phyloP scores from a whole-genome alignment of 345 rosid species.

The Eucalyptus grandis region DNA sequence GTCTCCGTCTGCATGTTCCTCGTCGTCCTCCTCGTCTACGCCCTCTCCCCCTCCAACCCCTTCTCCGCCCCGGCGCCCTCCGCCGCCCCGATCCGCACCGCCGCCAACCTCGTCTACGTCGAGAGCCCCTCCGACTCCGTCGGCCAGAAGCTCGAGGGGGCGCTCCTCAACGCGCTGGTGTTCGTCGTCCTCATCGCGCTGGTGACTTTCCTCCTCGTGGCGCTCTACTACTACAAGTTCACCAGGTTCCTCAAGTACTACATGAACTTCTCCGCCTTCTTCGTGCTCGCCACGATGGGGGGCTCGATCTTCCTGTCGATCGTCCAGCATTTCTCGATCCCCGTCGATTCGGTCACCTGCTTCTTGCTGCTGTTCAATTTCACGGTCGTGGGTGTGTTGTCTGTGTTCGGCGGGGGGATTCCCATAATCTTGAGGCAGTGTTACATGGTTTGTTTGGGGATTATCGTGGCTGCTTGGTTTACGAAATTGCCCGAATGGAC shows the following conservation, averaged over 20 bases:
- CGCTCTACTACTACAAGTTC: conserved; percentile 87
- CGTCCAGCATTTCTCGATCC: conserved; percentile 73
- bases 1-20: conserved; percentile 92
- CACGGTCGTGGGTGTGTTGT: conserved; percentile 73
- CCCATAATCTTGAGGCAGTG: conserved; percentile 75
- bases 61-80: conserved; percentile 8
- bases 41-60: conserved; percentile 60
- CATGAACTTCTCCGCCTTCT: conserved; percentile 90
- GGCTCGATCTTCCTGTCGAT: conserved; percentile 77
- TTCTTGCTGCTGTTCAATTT: conserved; percentile 68
- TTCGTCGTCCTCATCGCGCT: conserved; percentile 64
- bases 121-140: conserved; percentile 78
- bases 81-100: conserved; percentile 64
- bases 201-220: conserved; percentile 76
- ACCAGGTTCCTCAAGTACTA: conserved; percentile 88
- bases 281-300: conserved; percentile 79
- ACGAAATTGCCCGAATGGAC: conserved; percentile 96
- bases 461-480: conserved; percentile 90
- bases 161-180: conserved; percentile 75
- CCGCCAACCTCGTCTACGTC: conserved; percentile 87
- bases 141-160: conserved; percentile 76
- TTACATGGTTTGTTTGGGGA: conserved; percentile 84
- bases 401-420: conserved; percentile 66
- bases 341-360: conserved; percentile 73
- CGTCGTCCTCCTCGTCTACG: conserved; percentile 84